Base-by-base conservation (phyloP, 495 filamentous ascomycete genomes). In the Penicillium lividum region DNA sequence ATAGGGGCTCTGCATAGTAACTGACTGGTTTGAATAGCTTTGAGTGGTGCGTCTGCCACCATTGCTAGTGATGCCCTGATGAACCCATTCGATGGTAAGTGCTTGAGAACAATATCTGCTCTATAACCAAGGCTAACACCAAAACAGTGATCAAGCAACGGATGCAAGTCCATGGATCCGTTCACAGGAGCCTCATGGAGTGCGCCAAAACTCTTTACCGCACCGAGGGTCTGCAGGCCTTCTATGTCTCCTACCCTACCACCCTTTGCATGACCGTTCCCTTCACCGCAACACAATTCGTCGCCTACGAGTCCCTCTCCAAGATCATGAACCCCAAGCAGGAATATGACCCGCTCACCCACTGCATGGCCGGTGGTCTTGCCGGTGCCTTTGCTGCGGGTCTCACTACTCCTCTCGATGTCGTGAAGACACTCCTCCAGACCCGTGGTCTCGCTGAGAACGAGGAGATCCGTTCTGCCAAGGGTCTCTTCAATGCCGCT, bases 201-300 rank as follows among this genome's bases (percentile, higher is more conserved):
- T 99, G 94, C 80, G 92, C 92, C 33, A 83, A 79, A 67, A 84
- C 89, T 50, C 87, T 98, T 51, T 97, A 96, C 77, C 84, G 80
- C 60, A 87, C 84, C 52, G 94, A 99, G 73, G 94, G 94, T 33
- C 71, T 98, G 49, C 81, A 84, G 22, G 94, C 94, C 42, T 99
- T 99, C 80, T 99, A 98, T 80, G 85, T 98, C 65, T 99, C 94
- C 45, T 99, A 99, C 73, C 94, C 94, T 8, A 99, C 95, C 25
- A 98, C 94, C 9, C 81, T 99, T 22, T 93, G 89, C 73, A 99
- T 99, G 95, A 98, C 93, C 9, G 91, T 99, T 28, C 94, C 94
- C 8, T 97, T 97, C 75, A 98, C 93, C 15, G 93, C 93, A 7
- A 84, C 95, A 13, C 94, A 98, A 72, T 97, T 98, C 72, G 88